phyloP scores from a whole-genome alignment of 83 land plant species.

The Larix sibirica region DNA sequence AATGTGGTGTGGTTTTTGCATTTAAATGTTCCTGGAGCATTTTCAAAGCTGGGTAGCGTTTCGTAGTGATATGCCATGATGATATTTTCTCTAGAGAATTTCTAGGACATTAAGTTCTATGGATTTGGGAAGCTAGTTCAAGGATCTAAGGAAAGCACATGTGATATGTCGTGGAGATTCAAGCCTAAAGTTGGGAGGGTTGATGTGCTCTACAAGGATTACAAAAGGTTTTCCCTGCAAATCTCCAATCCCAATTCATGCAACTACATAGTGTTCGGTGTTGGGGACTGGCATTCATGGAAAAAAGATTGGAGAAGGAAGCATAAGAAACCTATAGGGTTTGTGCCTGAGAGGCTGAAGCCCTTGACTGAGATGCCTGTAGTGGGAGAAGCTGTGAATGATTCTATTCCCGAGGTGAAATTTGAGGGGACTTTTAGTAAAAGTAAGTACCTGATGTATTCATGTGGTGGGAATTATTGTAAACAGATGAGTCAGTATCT shows the following conservation, averaged over 20 bases:
- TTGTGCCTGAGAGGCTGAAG: slow-evolving; percentile 15
- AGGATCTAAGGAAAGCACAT: slow-evolving; percentile 47
- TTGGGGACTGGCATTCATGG: slow-evolving; percentile 93
- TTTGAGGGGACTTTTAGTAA: slow-evolving; percentile 52
- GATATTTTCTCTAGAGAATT: slow-evolving; percentile 59
- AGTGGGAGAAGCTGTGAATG: slow-evolving; percentile 64
- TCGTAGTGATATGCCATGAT: slow-evolving; percentile 36
- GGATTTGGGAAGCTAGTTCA: slow-evolving; percentile 69
- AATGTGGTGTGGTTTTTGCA: no score
- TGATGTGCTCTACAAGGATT: slow-evolving; percentile 69
- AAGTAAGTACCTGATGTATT: slow-evolving; percentile 71
- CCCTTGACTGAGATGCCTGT: slow-evolving; percentile 22
- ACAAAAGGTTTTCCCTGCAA: slow-evolving; percentile 61
- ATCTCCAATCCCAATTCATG: slow-evolving; percentile 35
- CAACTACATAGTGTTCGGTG: slow-evolving; percentile 46
- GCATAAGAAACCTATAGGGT: slow-evolving; percentile 21
- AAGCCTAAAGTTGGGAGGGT: slow-evolving; percentile 69
- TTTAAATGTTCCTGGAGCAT: no score
- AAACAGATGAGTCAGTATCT: slow-evolving; percentile 87
- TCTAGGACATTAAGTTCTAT: slow-evolving; percentile 70
- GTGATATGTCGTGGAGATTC: slow-evolving; percentile 93
- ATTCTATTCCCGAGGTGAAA: slow-evolving; percentile 48
- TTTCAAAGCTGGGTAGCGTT: no score
- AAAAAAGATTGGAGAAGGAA: slow-evolving; percentile 66
- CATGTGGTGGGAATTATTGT: slow-evolving; percentile 84